Evolutionary conservation across 257 asterid species (phyloP).

Genomic region (Solanum stenotomum): DNA sequence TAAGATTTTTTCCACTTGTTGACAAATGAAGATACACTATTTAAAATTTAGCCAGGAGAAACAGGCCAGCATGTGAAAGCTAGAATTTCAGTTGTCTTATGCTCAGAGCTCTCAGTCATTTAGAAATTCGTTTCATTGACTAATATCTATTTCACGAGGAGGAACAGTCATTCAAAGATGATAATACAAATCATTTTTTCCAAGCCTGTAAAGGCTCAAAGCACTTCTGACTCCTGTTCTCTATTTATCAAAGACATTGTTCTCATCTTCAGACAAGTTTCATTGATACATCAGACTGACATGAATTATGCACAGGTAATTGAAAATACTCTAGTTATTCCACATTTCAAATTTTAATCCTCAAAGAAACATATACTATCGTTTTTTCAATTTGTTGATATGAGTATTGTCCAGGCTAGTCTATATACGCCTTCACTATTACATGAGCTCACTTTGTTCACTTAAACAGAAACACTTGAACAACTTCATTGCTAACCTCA

Average conservation of each 20-base stretch:
- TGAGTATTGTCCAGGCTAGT: neutral
- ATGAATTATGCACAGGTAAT: neutral
- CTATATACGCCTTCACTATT: neutral
- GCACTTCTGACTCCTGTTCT: neutral
- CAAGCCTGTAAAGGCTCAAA: neutral
- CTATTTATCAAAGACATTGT: neutral
- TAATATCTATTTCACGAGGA: neutral
- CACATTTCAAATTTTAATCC: neutral
- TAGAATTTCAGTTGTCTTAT: neutral
- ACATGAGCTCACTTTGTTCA: neutral
- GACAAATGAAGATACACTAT: neutral
- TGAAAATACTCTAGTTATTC: neutral
- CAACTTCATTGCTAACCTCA: neutral
- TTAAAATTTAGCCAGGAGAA: neutral
- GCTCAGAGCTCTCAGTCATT: neutral
- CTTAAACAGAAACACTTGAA: neutral
- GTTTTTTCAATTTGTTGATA: neutral
- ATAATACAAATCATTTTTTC: neutral
- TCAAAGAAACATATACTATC: neutral
- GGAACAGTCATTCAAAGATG: neutral
- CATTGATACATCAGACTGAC: neutral
- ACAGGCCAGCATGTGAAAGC: neutral
- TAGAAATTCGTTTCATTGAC: neutral
- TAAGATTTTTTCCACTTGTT: neutral
- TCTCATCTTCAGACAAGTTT: neutral